Base-by-base conservation (phyloP, 805 yeast species). In the Ogataea nitratoaversa region DNA sequence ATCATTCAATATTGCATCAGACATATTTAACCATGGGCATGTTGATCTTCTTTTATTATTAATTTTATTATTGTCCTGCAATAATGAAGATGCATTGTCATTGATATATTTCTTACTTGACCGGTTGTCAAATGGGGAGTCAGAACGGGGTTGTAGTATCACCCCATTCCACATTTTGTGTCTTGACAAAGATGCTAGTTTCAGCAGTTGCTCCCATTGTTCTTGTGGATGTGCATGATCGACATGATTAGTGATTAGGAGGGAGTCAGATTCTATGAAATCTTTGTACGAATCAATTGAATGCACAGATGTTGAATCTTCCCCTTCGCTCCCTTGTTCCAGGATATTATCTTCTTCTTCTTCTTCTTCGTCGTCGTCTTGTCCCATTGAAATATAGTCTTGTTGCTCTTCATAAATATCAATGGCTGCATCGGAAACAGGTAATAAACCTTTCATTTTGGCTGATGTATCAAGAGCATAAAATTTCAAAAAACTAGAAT, bases 141-240 rank as follows among this genome's bases (percentile, higher is more conserved):
- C 83, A 1, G 46, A 38, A 37, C 82, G 60, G 19, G 83, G 81
- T 3, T 71, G 70, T 19, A 79, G 57, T 2, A 77, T 66, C 4
- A 77, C 76, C 29, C 66, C 64, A 36, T 69, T 62, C 80, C 82
- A 77, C 27, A 77, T 54, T 48, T 74, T 71, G 37, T 69, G 71
- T 38, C 78, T 59, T 3, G 76, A 66, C 14, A 65, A 37, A 6
- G 64, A 56, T 2, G 76, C 72, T 16, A 75, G 50, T 34, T 60
- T 65, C n/a, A 61, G 37, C 5, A 42, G 19, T n/a, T n/a, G n/a
- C n/a, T n/a, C n/a, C n/a, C n/a, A n/a, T 12, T 24, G 8, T 29
- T 38, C 29, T 5, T 32, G 24, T 32, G 24, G 12, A 8, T 30
- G 34, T 9, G 24, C 27, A 12, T 23, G 11, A 7, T 44, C 32